Percentiles rank a stretch among this genome's conserved stretches.
Conservation (phyloP, 192 early-diverging fungal species). For the Coemansia sp. region DNA sequence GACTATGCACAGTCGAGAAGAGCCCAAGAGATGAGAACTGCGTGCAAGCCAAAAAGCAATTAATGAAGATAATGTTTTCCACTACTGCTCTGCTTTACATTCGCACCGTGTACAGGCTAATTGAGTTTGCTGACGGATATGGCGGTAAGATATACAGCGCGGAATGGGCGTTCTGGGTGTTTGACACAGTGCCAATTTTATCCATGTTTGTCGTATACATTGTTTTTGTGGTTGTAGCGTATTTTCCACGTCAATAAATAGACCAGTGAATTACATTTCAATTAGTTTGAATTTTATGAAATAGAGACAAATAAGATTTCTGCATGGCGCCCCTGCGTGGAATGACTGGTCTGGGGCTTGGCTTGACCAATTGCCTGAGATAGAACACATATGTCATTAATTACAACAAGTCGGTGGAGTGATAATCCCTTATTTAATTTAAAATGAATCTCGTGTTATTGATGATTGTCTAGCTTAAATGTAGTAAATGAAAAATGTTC, state of each 20-base stretch:
- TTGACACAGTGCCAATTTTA: slow-evolving; percentile 38
- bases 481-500: no score
- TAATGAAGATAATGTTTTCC: slow-evolving; percentile 20
- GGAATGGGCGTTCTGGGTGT: slow-evolving; percentile 51
- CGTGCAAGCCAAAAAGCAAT: slow-evolving; percentile 6
- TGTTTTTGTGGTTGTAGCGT: not conserved
- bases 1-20: slow-evolving; percentile 11
- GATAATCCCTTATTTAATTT: no score
- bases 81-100: slow-evolving; percentile 36
- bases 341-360: no score
- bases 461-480: no score
- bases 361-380: no score
- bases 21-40: slow-evolving; percentile 2
- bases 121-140: slow-evolving; percentile 37
- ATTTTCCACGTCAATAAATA: slow-evolving; percentile 1
- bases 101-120: slow-evolving; percentile 38
- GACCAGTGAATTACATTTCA: no score
- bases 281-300: no score
- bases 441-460: no score
- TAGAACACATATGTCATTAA: no score
- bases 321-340: no score
- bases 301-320: no score
- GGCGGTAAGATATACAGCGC: slow-evolving; percentile 37
- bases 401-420: no score
- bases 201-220: slow-evolving; percentile 18